Percentiles rank a stretch among this genome's conserved stretches.
phyloP scores from a whole-genome alignment of 2,329 filamentous ascomycete genomes.

The Plenodomus tracheiphilus region DNA sequence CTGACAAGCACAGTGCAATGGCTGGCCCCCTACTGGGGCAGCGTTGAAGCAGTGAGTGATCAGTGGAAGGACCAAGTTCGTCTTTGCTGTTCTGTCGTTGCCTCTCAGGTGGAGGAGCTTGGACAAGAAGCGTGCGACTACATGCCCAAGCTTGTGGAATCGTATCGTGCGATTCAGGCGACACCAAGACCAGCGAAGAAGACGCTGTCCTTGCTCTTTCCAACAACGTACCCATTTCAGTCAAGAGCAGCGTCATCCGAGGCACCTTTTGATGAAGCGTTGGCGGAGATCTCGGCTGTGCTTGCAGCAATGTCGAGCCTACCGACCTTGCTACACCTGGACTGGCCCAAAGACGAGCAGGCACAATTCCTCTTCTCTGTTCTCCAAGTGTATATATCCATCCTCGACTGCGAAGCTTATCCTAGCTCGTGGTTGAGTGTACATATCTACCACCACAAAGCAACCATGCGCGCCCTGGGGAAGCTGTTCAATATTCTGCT shows the following conservation, averaged over 20 bases:
- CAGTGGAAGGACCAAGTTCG: slow-evolving; percentile 94
- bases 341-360: slow-evolving; percentile 74
- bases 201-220: slow-evolving; percentile 83
- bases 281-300: slow-evolving; percentile 86
- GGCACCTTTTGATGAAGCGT: slow-evolving; percentile 77
- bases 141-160: slow-evolving; percentile 87
- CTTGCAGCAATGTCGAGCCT: slow-evolving; percentile 80
- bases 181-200: slow-evolving; percentile 63
- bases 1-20: slow-evolving; percentile 83
- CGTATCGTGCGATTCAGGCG: slow-evolving; percentile 76
- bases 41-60: slow-evolving; percentile 70
- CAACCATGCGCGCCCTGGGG: slow-evolving; percentile 82
- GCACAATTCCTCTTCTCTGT: slow-evolving; percentile 75
- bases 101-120: slow-evolving; percentile 78
- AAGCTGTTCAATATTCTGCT: slow-evolving; percentile 78
- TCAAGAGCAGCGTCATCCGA: slow-evolving; percentile 65
- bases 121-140: slow-evolving; percentile 84
- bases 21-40: slow-evolving; percentile 93
- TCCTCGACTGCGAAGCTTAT: slow-evolving; percentile 87
- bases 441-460: slow-evolving; percentile 90
- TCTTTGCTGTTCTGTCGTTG: slow-evolving; percentile 88
- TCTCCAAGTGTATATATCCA: slow-evolving; percentile 84
- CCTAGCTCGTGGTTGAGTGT: slow-evolving; percentile 89
- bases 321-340: slow-evolving; percentile 73
- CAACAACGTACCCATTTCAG: slow-evolving; percentile 86